Conservation (phyloP, 495 filamentous ascomycete genomes). For the Podospora anserina region DNA sequence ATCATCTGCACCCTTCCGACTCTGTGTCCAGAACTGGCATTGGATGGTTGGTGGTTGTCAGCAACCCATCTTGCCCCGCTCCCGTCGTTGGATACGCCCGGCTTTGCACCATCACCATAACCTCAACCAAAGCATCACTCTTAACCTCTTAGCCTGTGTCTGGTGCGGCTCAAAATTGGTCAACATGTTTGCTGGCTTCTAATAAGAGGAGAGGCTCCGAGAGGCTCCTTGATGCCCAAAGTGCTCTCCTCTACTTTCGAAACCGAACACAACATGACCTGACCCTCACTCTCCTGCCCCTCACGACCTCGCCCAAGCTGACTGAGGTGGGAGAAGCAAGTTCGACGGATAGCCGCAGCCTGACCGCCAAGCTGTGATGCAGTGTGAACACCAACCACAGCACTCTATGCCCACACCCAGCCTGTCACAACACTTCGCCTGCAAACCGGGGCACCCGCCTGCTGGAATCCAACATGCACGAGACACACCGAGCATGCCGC, state of each 20-base stretch:
- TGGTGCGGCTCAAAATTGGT: no score
- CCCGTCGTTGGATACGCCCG: neutral
- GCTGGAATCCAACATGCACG: slow-evolving; percentile 13
- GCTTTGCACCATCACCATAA: neutral
- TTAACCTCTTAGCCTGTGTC: neutral
- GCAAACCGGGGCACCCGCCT: slow-evolving; percentile 20
- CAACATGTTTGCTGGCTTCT: neutral
- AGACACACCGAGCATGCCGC: slow-evolving; percentile 10
- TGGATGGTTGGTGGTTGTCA: neutral
- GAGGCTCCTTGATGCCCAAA: neutral
- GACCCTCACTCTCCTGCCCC: neutral
- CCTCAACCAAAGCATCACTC: neutral
- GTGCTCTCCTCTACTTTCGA: neutral
- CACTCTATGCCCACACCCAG: slow-evolving; percentile 1
- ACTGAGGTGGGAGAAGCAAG: slow-evolving; percentile 1
- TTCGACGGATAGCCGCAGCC: slow-evolving; percentile 12
- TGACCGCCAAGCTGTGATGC: slow-evolving; percentile 23
- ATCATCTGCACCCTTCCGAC: neutral
- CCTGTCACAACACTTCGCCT: slow-evolving; percentile 16
- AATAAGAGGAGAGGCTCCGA: neutral
- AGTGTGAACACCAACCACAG: slow-evolving; percentile 9
- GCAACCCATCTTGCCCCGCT: neutral
- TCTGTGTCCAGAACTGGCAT: neutral
- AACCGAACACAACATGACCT: neutral
- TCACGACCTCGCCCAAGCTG: neutral